These are phyloP conservation scores for Macrophomina pseudophaseolina DNA, from an alignment of 2,329 filamentous ascomycete genomes.

Conservation along the genomic window DNA sequence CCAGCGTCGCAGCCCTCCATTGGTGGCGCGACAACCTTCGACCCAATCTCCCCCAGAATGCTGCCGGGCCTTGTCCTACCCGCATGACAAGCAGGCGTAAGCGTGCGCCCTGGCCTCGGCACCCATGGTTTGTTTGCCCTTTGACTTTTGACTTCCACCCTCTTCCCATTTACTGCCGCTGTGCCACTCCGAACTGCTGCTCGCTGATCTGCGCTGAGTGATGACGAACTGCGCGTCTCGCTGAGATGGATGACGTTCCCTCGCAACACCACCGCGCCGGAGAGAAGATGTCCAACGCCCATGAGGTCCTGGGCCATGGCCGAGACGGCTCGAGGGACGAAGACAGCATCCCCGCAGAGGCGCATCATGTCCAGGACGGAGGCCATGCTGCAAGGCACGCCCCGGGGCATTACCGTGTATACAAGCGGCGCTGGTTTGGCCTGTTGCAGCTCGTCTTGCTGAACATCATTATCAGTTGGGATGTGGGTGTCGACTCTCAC, in stretches of 20 bases:
- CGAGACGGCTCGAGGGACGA: neutral
- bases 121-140: neutral
- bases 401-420: constrained; percentile 56
- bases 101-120: constrained; percentile 4
- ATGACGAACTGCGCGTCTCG: constrained; percentile 6
- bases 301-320: neutral
- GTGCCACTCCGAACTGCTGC: neutral
- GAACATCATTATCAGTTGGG: constrained; percentile 94
- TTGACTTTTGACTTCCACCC: neutral
- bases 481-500: constrained; percentile 65
- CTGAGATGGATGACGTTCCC: constrained; percentile 15
- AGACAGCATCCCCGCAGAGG: neutral
- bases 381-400: neutral
- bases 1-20: neutral
- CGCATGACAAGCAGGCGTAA: neutral
- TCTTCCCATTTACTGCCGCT: too few species aligned
- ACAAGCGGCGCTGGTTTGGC: constrained; percentile 89
- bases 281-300: constrained; percentile 6
- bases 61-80: neutral
- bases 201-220: neutral
- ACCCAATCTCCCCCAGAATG: neutral
- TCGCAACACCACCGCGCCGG: neutral
- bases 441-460: constrained; percentile 81
- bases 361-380: neutral
- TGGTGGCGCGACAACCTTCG: neutral